Conservation (phyloP, 148 eudicot genomes). For the Dianthus caryophyllus region DNA sequence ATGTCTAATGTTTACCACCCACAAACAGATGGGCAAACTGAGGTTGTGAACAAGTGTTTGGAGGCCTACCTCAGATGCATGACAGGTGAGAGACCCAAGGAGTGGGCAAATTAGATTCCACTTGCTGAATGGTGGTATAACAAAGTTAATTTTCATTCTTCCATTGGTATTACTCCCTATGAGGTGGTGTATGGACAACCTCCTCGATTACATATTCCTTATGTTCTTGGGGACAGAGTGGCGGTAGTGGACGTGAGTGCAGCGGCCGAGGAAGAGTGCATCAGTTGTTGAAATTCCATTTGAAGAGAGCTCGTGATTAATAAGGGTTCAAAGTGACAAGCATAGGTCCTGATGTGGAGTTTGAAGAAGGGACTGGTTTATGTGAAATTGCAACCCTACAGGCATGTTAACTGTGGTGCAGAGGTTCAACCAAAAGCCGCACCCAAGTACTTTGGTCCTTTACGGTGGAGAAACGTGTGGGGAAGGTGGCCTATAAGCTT, state of each 20-base stretch:
- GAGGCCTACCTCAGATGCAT: neutral
- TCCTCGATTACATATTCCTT: neutral
- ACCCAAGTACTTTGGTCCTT: slow-evolving; percentile 15
- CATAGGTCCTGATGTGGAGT: neutral
- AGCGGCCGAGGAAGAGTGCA: neutral
- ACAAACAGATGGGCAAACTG: too few relatives aligned
- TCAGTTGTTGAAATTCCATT: neutral
- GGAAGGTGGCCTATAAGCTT: slow-evolving; percentile 1
- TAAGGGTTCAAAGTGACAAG: neutral
- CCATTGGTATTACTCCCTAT: neutral
- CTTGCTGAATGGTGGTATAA: neutral
- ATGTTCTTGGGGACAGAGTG: neutral
- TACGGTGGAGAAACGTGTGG: neutral
- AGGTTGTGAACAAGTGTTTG: neutral
- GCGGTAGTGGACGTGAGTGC: neutral
- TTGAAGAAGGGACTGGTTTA: slow-evolving; percentile 1
- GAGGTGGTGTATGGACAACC: slow-evolving; percentile 6
- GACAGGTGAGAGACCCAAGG: neutral
- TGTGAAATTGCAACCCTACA: neutral
- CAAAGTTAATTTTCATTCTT: neutral
- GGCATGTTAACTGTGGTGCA: too few relatives aligned
- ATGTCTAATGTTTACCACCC: slow-evolving; percentile 2
- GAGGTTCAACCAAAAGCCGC: neutral
- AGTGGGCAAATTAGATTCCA: neutral
- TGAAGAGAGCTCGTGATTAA: neutral